Evolutionary conservation across 2,329 filamentous ascomycete genomes (phyloP).

Genomic region (Colletotrichum sp.): DNA sequence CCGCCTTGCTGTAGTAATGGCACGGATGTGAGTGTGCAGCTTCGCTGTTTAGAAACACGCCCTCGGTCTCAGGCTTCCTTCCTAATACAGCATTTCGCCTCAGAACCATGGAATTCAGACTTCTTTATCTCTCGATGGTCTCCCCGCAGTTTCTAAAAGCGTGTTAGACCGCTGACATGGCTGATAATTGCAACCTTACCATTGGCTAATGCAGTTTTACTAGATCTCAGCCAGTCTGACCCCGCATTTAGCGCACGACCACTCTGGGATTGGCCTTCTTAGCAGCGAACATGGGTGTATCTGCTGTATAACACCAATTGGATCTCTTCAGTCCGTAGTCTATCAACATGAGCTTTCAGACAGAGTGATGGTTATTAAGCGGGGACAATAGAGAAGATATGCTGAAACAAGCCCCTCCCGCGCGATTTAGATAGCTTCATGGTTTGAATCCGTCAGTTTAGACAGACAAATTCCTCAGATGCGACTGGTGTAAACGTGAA

Average conservation of each 20-base stretch:
- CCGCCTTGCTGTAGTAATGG: not conserved
- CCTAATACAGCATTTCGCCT: not conserved
- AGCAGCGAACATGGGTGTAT: accelerated
- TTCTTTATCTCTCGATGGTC: not conserved
- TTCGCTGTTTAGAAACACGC: not conserved
- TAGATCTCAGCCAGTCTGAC: not conserved
- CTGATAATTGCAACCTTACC: not conserved
- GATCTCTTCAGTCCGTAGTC: not conserved
- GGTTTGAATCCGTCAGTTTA: accelerated
- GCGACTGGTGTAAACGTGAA: not conserved
- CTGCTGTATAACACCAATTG: accelerated
- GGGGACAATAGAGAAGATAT: accelerated
- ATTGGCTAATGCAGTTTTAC: not conserved
- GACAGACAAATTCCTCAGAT: not conserved
- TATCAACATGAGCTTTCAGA: accelerated
- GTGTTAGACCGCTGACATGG: not conserved
- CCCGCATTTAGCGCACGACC: not conserved
- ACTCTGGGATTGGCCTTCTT: not conserved
- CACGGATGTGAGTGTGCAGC: not conserved
- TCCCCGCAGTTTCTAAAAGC: accelerated
- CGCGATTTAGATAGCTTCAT: not conserved
- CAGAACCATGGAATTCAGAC: not conserved
- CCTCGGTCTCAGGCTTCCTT: not conserved
- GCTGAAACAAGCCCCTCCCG: accelerated
- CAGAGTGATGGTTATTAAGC: not conserved